Evolutionary conservation across 106 monocot species (phyloP), one percentile per base, ranked within the genome.

Genomic region (Phalaenopsis equestris): DNA sequence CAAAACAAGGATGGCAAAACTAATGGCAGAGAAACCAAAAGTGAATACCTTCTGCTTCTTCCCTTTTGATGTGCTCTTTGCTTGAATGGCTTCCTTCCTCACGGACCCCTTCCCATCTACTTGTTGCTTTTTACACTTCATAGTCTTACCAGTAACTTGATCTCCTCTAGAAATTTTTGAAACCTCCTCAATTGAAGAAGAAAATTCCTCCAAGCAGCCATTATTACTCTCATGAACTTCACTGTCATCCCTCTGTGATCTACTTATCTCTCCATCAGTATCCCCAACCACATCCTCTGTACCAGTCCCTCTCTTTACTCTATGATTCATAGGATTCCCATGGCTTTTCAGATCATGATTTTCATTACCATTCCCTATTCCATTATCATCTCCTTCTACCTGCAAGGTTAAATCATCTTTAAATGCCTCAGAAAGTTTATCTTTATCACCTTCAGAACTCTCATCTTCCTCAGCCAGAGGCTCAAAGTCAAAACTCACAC

Each of bases 1-100:
- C 70, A 7, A 61, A 61, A 65, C 39, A 19, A 70, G 15, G 12
- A 39, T 70, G 38, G 38, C 39, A 70, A 3, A 38, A 38, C 37
- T 70, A 70, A 70, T 14, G 23, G 39, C 1, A 2, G 39, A 70
- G 6, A 70, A 70, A 70, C 38, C 38, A 21, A 39, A 70, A 70
- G 3, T 6, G 6, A 49, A 80, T 90, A 95, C 94, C 94, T 95
- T 95, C 79, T 95, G 85, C 75, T 90, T 95, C 72, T 85, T 90
- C 84, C 87, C 92, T 77, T 88, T 95, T 45, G 84, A 85, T 41
- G 88, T 77, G 67, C 21, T 77, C 82, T 83, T 92, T 65, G 73
- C 70, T 8, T 55, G 82, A 49, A 30, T 18, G 74, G 77, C 37
- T 0, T 80, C 83, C 52, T 88, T 90, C 57, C 83, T 86, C 64